A percentile compares a stretch with the other conserved stretches of the same genome.
Evolutionary conservation across 495 filamentous ascomycete genomes (phyloP).

Genomic region (Clohesyomyces aquaticus): DNA sequence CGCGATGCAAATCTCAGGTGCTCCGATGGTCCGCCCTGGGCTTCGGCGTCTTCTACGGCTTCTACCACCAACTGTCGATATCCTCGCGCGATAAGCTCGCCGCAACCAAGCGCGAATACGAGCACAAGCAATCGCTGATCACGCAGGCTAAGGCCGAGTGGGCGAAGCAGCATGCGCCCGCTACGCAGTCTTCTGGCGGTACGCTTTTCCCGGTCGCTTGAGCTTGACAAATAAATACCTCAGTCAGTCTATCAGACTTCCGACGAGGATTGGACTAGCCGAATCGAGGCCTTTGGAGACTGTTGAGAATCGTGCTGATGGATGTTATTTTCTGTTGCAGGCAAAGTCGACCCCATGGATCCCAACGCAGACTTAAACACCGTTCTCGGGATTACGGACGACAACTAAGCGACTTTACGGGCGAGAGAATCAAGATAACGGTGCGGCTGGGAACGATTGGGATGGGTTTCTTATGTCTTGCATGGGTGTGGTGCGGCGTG

Average conservation of each 20-base stretch:
- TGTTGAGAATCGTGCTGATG: neutral
- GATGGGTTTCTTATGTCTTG: neutral
- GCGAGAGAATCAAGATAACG: slow-evolving; percentile 10
- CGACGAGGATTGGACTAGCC: neutral
- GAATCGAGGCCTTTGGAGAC: neutral
- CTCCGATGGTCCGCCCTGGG: slow-evolving; percentile 90
- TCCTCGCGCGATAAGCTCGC: slow-evolving; percentile 65
- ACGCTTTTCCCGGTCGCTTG: slow-evolving; percentile 46
- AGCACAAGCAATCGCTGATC: slow-evolving; percentile 86
- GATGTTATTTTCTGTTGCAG: slow-evolving; percentile 5
- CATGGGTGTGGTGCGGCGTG: slow-evolving; percentile 6
- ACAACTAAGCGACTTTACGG: slow-evolving; percentile 45
- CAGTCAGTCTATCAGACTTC: neutral
- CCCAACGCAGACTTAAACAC: slow-evolving; percentile 90
- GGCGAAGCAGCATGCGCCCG: slow-evolving; percentile 68
- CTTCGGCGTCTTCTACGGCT: slow-evolving; percentile 86
- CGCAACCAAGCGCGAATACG: slow-evolving; percentile 74
- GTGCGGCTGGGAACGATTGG: neutral
- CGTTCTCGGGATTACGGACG: slow-evolving; percentile 68
- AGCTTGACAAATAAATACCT: neutral
- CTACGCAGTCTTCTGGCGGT: slow-evolving; percentile 61
- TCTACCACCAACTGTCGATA: slow-evolving; percentile 84
- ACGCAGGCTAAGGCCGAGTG: slow-evolving; percentile 88
- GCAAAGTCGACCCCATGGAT: slow-evolving; percentile 71
- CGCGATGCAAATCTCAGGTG: slow-evolving; percentile 65